These are phyloP conservation scores for Penicillium bialowiezense DNA, from an alignment of 495 filamentous ascomycete species.

Conservation along the genomic window DNA sequence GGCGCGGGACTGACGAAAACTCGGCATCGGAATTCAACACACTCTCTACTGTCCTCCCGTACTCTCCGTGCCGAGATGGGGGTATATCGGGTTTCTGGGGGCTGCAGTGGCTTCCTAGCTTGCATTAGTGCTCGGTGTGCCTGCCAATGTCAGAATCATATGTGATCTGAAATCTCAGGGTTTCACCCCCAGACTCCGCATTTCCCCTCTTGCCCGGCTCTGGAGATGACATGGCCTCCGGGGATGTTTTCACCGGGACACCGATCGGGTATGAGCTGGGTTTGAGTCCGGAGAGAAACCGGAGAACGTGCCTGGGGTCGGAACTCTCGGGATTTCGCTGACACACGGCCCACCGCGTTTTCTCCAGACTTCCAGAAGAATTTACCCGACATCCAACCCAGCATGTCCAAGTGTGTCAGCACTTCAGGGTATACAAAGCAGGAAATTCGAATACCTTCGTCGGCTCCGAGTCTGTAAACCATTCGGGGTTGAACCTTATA, in stretches of 20 bases:
- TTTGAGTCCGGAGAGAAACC: conserved; percentile 8
- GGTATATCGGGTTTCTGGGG: background rate
- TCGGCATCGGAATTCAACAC: background rate
- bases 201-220: conserved; percentile 10
- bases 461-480: conserved; percentile 1
- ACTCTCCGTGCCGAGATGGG: too few species aligned
- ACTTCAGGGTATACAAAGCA: too few species aligned
- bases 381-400: background rate
- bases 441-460: background rate
- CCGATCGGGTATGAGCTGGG: conserved; percentile 14
- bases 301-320: conserved; percentile 21
- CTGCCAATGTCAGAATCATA: too few species aligned
- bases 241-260: conserved; percentile 20
- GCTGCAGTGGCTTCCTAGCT: background rate
- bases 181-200: conserved; percentile 20
- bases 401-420: too few species aligned
- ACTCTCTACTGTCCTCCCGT: too few species aligned
- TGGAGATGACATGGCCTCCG: background rate
- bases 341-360: conserved; percentile 8
- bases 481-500: too few species aligned
- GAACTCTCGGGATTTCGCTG: conserved; percentile 8
- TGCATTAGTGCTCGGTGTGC: too few species aligned
- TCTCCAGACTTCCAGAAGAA: conserved; percentile 9
- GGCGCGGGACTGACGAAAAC: conserved; percentile 4
- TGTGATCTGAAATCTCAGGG: background rate